Conservation (phyloP, 768 basidiomycete genomes). For the Naganishia onofrii region DNA sequence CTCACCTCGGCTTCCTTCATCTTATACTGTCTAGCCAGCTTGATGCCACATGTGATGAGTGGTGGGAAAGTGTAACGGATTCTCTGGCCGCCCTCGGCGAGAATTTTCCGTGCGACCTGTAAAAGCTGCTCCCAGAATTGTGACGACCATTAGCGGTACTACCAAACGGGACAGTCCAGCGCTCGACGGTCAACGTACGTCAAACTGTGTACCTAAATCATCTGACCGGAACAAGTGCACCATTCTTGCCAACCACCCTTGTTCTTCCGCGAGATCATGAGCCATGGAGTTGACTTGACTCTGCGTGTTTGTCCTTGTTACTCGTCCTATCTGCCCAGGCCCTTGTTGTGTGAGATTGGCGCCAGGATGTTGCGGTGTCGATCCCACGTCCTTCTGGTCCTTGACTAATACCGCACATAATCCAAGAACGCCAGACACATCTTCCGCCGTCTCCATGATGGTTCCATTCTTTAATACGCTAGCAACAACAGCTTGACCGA, state of each 20-base stretch:
- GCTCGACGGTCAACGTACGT: conserved; percentile 60
- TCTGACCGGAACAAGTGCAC: conserved; percentile 91
- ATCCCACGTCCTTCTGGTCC: conserved; percentile 58
- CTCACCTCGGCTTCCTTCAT: conserved; percentile 49
- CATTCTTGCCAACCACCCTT: conserved; percentile 98
- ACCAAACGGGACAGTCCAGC: too few relatives aligned
- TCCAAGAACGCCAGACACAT: conserved; percentile 88
- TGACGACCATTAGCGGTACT: neutral
- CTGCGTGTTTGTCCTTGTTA: conserved; percentile 14
- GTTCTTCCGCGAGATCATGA: conserved; percentile 75
- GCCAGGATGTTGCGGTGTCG: conserved; percentile 50
- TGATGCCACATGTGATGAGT: conserved; percentile 86
- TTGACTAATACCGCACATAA: conserved; percentile 87
- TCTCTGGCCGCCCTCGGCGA: conserved; percentile 79
- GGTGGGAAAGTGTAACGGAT: conserved; percentile 98
- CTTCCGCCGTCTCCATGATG: conserved; percentile 85
- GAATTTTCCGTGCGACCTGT: conserved; percentile 84
- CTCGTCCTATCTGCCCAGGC: conserved; percentile 19
- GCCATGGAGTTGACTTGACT: conserved; percentile 15
- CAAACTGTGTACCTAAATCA: conserved; percentile 80
- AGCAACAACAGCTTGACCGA: conserved; percentile 91
- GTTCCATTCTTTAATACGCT: conserved; percentile 96
- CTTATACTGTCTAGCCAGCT: conserved; percentile 88
- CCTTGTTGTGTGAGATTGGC: conserved; percentile 50
- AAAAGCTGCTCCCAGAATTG: conserved; percentile 61